Conservation (phyloP, 805 yeast genomes). For the Metschnikowia orientalis region DNA sequence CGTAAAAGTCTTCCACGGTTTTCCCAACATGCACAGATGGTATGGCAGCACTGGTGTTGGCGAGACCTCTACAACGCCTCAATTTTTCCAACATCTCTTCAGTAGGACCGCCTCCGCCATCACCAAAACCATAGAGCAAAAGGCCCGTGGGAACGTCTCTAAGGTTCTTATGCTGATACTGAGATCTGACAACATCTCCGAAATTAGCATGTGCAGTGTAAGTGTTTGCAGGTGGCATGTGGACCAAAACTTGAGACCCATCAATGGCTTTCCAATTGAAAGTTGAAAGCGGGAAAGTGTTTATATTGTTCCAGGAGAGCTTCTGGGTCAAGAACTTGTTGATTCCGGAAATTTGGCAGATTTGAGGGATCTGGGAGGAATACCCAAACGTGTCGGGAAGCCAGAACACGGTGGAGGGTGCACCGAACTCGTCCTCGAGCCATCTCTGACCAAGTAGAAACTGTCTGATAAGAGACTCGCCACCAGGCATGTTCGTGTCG, state of each 20-base stretch:
- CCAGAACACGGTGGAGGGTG: constrained; percentile 78
- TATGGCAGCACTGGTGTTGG: constrained; percentile 72
- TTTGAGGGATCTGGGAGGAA: constrained; percentile 90
- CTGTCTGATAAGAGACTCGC: constrained; percentile 87
- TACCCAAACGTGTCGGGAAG: constrained; percentile 97
- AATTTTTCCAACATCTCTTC: constrained; percentile 90
- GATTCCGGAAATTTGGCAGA: constrained; percentile 83
- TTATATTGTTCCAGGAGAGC: constrained; percentile 93
- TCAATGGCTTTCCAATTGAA: constrained; percentile 96
- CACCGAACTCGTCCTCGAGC: constrained; percentile 74
- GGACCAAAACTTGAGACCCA: constrained; percentile 88
- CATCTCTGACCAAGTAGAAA: constrained; percentile 87
- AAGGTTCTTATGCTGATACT: constrained; percentile 76
- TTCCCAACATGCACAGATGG: constrained; percentile 79
- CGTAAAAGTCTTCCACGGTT: constrained; percentile 77
- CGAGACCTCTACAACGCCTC: constrained; percentile 84
- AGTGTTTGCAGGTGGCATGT: constrained; percentile 97
- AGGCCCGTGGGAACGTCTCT: constrained; percentile 78
- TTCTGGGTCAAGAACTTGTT: constrained; percentile 87
- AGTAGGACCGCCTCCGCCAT: constrained; percentile 98
- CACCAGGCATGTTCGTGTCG: constrained; percentile 93
- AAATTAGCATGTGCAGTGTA: constrained; percentile 91
- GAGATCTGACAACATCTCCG: constrained; percentile 84
- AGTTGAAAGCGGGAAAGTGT: constrained; percentile 81
- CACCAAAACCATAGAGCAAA: constrained; percentile 88